A percentile compares a stretch with the other conserved stretches of the same genome.
Conservation (phyloP, 208 protist species). For the Leishmania braziliensis region DNA sequence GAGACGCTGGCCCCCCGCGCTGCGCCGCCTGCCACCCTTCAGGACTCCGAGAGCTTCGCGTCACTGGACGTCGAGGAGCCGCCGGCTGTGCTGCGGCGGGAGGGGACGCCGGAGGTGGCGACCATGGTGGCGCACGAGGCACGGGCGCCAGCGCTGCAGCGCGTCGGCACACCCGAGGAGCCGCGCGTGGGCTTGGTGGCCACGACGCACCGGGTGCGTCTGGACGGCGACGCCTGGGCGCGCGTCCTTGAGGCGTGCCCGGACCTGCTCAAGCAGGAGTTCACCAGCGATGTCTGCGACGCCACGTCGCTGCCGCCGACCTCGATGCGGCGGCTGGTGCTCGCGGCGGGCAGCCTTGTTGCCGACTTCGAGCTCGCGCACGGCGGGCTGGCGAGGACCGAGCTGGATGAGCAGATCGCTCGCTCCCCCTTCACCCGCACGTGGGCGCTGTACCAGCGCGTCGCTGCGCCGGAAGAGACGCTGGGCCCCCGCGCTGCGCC, state of each 20-base stretch:
- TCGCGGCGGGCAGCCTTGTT: conserved; percentile 26
- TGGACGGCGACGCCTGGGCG: conserved; percentile 48
- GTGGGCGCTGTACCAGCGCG: conserved; percentile 20
- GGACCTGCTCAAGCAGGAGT: conserved; percentile 34
- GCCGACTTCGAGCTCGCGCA: conserved; percentile 33
- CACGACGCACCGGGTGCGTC: conserved; percentile 38
- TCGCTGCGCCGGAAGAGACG: background rate
- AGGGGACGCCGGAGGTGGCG: background rate
- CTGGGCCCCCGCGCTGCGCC: background rate
- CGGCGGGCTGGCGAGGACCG: conserved; percentile 5
- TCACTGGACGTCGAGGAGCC: background rate
- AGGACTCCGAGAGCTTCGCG: background rate
- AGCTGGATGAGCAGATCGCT: conserved; percentile 29
- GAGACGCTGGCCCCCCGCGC: background rate
- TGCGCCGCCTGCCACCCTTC: background rate
- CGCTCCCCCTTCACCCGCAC: conserved; percentile 13
- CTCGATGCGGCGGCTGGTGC: conserved; percentile 11
- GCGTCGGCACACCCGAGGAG: conserved; percentile 3
- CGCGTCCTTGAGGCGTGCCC: conserved; percentile 30
- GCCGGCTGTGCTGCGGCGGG: background rate
- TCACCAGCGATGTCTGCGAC: conserved; percentile 43
- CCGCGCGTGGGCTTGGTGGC: background rate
- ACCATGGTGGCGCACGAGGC: no score
- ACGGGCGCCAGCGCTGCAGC: background rate
- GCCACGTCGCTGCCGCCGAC: conserved; percentile 11